Percentiles rank a stretch among this genome's conserved stretches.
Evolutionary conservation across 129 eudicot genomes (phyloP).

Genomic region (Helichrysum umbraculigerum): DNA sequence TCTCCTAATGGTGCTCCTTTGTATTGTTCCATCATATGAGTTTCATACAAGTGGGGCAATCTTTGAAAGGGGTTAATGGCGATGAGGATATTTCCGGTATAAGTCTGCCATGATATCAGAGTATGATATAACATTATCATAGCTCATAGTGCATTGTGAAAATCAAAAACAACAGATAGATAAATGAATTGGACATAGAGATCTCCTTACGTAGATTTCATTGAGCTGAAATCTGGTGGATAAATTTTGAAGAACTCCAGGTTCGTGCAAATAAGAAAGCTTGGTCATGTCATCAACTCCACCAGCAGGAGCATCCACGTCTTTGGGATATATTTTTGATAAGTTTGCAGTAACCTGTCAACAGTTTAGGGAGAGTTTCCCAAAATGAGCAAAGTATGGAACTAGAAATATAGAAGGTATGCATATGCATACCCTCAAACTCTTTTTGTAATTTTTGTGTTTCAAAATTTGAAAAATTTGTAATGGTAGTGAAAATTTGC

Average conservation of each 20-base stretch:
- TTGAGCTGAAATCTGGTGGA: constrained; percentile 83
- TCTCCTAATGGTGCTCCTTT: constrained; percentile 94
- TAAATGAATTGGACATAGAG: constrained; percentile 16
- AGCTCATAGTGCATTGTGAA: constrained; percentile 36
- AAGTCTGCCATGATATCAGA: constrained; percentile 76
- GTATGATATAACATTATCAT: constrained; percentile 40
- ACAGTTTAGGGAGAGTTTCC: not conserved
- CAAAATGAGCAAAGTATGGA: too few species aligned
- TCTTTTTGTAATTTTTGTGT: not conserved
- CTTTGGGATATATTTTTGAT: constrained; percentile 75
- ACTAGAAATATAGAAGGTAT: not conserved
- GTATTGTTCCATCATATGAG: constrained; percentile 95
- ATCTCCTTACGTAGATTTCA: constrained; percentile 84
- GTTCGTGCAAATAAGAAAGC: constrained; percentile 93
- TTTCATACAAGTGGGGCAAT: constrained; percentile 77
- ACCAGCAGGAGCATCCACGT: constrained; percentile 85
- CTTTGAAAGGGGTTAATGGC: constrained; percentile 99
- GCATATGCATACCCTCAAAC: not conserved
- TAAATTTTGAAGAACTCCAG: constrained; percentile 95
- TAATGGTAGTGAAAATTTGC: not conserved
- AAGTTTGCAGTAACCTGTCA: constrained; percentile 54
- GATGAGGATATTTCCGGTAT: constrained; percentile 98
- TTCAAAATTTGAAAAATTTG: not conserved
- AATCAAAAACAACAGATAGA: constrained; percentile 14
- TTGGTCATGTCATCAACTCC: constrained; percentile 99